A percentile compares a stretch with the other conserved stretches of the same genome.
These are phyloP conservation scores for Lasiosphaeriaceae sp. DNA, from an alignment of 495 filamentous ascomycete genomes.

Conservation along the genomic window DNA sequence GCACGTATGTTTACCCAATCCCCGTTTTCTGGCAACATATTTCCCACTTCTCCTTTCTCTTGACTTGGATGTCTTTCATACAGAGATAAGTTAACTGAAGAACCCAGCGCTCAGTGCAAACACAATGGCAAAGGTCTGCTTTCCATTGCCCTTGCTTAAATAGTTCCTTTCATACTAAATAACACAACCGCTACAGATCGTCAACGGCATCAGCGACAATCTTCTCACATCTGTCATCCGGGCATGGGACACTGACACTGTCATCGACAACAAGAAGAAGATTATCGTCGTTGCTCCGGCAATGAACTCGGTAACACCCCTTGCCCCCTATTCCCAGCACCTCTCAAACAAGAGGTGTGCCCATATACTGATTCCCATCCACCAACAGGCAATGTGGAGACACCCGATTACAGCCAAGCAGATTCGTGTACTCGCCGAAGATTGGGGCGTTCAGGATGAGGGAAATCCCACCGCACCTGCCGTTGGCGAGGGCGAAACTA, in stretches of 20 bases:
- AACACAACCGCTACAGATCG: conserved; percentile 8
- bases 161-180: background rate
- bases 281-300: conserved; percentile 56
- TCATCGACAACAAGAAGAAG: conserved; percentile 52
- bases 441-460: conserved; percentile 66
- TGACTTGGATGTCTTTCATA: too few relatives aligned
- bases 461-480: conserved; percentile 43
- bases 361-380: background rate
- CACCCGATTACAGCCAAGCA: conserved; percentile 77
- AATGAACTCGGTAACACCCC: conserved; percentile 28
- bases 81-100: background rate
- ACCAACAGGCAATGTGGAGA: conserved; percentile 65
- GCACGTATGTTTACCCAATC: conserved; percentile 55
- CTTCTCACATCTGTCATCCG: conserved; percentile 65
- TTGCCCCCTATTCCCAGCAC: background rate
- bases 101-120: conserved; percentile 54
- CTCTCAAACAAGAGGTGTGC: background rate
- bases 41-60: too few relatives aligned
- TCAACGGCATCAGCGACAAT: conserved; percentile 31
- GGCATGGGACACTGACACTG: conserved; percentile 78
- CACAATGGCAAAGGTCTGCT: conserved; percentile 67
- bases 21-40: too few relatives aligned
- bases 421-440: conserved; percentile 61
- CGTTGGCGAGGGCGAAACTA: conserved; percentile 31
- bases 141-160: background rate